Base-by-base conservation (phyloP, 495 filamentous ascomycete genomes). In the Talaromyces liani region DNA sequence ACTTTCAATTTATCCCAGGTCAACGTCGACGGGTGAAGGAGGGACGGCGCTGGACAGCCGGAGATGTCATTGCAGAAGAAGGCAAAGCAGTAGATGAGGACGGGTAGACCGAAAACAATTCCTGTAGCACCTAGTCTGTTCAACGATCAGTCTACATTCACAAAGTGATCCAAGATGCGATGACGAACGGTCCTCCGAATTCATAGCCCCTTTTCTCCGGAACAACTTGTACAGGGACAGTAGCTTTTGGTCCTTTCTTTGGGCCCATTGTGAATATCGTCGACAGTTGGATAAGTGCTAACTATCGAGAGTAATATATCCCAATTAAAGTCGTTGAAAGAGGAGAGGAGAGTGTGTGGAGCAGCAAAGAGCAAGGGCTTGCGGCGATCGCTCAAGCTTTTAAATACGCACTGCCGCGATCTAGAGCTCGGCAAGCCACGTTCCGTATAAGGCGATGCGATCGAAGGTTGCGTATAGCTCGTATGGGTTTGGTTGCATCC, bases 61-160 rank as follows among this genome's bases (percentile, higher is more conserved):
- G 91, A 86, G 65, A 92, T 73, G 71, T 97, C 94, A 71, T 96
- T 98, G 82, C 94, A 97, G 67, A 91, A 75, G 71, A 97, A 96
- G 39, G 86, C 79, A 67, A 91, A 84, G 61, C 82, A 68, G 73
- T 93, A 97, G 68, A 89, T 81, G 54, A 91, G 74, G 18, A 89
- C 29, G 0, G 94, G 93, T 12, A 96, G 85, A 27, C 87, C 89
- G 66, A 94, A 84, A 34, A 86, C 86, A 63, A 96, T 88, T 51
- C 74, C 84, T 51, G 87, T 80, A 12, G 89, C 89, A 54, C 92
- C 93, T 60, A 87, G 77, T 20, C 94, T 97, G 68, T n/a, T 34
- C 27, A 63, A 64, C 27, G 59, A 65, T 72, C 22, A 75, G 69
- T 62, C 66, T 47, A 45, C 60, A 58, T 62, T 20, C 27, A 39